Conservation (phyloP, 148 eudicot species). For the Euryodendron excelsum region DNA sequence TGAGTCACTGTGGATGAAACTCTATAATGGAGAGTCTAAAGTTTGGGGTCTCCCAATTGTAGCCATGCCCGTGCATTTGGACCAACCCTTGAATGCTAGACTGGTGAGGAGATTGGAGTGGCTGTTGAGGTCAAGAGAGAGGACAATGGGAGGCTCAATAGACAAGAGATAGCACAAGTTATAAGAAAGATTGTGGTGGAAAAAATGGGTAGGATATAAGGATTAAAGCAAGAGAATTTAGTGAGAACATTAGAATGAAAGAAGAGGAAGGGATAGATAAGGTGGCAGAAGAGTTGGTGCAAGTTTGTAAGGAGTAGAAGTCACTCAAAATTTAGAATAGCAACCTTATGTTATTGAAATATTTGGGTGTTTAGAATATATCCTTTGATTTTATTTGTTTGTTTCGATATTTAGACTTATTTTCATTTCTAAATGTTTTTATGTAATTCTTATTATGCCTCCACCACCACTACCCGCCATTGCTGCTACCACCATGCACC, state of each 20-base stretch:
- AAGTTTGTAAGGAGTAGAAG: neutral
- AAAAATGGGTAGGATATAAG: neutral
- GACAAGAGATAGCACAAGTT: neutral
- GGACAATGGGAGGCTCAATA: neutral
- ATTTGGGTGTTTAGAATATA: too few species aligned
- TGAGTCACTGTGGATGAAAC: conserved; percentile 1
- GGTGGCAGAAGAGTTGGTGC: neutral
- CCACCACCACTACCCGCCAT: too few species aligned
- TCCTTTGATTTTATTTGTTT: too few species aligned
- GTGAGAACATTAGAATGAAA: neutral
- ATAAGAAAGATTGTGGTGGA: neutral
- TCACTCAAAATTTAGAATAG: too few species aligned
- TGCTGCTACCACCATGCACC: too few species aligned
- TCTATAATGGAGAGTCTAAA: neutral
- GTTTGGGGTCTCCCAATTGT: conserved; percentile 5
- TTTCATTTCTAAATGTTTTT: too few species aligned
- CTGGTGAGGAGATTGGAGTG: neutral
- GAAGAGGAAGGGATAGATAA: neutral
- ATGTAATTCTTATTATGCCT: too few species aligned
- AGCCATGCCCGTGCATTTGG: neutral
- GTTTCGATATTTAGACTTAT: too few species aligned
- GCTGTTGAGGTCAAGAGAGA: neutral
- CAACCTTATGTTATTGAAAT: too few species aligned
- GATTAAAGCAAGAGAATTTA: neutral
- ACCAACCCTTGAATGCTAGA: neutral